These are phyloP conservation scores for Boeremia lycopersici DNA, from an alignment of 2,329 filamentous ascomycete species.

Conservation along the genomic window DNA sequence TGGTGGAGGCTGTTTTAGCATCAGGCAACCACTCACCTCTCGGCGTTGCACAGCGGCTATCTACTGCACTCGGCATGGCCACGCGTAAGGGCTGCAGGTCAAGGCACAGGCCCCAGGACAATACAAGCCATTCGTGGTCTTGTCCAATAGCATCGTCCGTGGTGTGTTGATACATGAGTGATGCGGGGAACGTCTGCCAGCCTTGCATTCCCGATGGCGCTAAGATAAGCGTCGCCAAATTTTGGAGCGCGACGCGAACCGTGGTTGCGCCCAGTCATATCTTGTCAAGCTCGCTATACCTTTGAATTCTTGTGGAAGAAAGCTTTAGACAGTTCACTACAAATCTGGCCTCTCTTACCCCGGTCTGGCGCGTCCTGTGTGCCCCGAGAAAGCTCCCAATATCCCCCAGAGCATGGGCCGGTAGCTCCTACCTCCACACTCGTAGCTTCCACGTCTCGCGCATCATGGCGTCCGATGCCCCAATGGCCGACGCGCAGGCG, in stretches of 20 bases:
- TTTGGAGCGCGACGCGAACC: conserved; percentile 26
- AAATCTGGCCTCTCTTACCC: conserved; percentile 29
- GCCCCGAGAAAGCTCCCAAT: conserved; percentile 23
- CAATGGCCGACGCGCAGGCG: conserved; percentile 19
- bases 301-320: background rate
- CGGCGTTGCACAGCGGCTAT: conserved; percentile 12
- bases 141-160: background rate
- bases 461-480: conserved; percentile 23
- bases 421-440: conserved; percentile 27
- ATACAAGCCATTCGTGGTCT: background rate
- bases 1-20: conserved; percentile 25
- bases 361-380: conserved; percentile 26
- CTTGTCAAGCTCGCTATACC: background rate
- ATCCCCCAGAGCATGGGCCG: conserved; percentile 29
- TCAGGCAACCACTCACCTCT: conserved; percentile 33
- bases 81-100: background rate
- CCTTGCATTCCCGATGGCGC: conserved; percentile 19
- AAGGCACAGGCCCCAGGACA: background rate
- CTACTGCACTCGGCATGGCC: background rate
- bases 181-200: conserved; percentile 9
- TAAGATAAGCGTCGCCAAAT: conserved; percentile 41
- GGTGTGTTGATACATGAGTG: background rate
- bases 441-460: conserved; percentile 27
- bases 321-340: background rate
- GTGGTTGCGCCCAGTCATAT: conserved; percentile 4